phyloP scores from a whole-genome alignment of 2,329 filamentous ascomycete genomes.

The Penicillium psychrosexuale region DNA sequence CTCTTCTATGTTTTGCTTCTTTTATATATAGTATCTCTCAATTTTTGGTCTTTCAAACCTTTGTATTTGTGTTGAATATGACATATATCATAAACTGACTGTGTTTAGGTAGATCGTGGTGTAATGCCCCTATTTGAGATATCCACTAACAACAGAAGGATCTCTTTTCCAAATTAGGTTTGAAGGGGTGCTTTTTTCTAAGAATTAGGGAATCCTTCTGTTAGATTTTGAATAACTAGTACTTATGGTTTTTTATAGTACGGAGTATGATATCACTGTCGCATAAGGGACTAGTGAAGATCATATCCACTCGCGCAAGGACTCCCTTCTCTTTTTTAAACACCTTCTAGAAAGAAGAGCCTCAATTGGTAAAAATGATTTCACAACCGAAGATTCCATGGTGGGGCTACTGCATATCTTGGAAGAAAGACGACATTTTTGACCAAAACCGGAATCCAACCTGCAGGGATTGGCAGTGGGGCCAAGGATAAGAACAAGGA shows the following conservation, averaged over 20 bases:
- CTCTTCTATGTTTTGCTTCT: no score
- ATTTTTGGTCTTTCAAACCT: no score
- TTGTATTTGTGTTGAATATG: no score
- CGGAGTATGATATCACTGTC: not conserved
- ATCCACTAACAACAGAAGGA: not conserved
- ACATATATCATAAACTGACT: no score
- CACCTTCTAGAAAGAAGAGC: not conserved
- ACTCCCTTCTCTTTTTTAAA: not conserved
- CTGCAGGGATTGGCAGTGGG: not conserved
- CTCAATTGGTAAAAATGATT: not conserved
- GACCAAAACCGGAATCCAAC: not conserved
- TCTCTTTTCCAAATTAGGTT: not conserved
- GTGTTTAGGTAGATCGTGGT: no score
- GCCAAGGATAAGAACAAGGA: not conserved
- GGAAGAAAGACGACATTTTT: not conserved
- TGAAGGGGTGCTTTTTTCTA: not conserved
- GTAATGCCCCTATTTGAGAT: not conserved
- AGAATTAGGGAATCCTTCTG: not conserved
- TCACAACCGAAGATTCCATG: not conserved
- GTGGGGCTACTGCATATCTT: no score
- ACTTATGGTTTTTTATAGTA: not conserved
- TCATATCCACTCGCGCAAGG: slow-evolving; percentile 8
- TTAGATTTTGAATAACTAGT: not conserved
- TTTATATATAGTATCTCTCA: no score
- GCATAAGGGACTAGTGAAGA: slow-evolving; percentile 5